Evolutionary conservation across 1,139 yeast species (phyloP).

Genomic region (Blastobotrys illinoisensis): DNA sequence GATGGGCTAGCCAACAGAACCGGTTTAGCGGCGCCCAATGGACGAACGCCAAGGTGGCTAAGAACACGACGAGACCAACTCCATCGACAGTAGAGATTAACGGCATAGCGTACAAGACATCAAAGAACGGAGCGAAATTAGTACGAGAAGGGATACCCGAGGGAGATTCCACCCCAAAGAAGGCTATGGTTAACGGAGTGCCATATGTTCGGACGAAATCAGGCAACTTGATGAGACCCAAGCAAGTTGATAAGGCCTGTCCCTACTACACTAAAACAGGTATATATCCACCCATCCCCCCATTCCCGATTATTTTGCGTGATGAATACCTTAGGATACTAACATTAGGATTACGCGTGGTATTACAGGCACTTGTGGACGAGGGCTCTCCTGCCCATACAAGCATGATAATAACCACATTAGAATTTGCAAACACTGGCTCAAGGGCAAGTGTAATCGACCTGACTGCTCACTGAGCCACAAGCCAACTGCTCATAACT

Average conservation of each 20-base stretch:
- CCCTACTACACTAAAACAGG: constrained; percentile 33
- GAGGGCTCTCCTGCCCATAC: constrained; percentile 50
- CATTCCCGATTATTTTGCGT: constrained; percentile 2
- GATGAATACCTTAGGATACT: background rate
- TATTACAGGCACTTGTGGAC: constrained; percentile 46
- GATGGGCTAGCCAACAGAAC: background rate
- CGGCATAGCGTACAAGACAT: constrained; percentile 21
- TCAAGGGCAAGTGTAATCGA: constrained; percentile 45
- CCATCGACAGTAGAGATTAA: constrained; percentile 20
- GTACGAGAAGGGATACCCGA: constrained; percentile 15
- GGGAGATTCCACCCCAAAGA: constrained; percentile 20
- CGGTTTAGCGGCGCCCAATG: background rate
- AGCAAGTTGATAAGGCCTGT: constrained; percentile 22
- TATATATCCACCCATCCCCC: constrained; percentile 6
- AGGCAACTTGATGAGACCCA: constrained; percentile 23
- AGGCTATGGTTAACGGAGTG: constrained; percentile 25
- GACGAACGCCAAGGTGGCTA: constrained; percentile 1
- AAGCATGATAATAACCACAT: constrained; percentile 49
- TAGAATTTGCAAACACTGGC: constrained; percentile 49
- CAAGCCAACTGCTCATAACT: constrained; percentile 51
- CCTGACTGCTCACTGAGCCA: constrained; percentile 56
- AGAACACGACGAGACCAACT: background rate
- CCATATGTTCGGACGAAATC: constrained; percentile 27
- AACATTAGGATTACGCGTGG: constrained; percentile 3
- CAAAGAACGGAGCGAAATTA: constrained; percentile 23